Conservation (phyloP, 169 alveolate species). For the Plasmodium adleri region DNA sequence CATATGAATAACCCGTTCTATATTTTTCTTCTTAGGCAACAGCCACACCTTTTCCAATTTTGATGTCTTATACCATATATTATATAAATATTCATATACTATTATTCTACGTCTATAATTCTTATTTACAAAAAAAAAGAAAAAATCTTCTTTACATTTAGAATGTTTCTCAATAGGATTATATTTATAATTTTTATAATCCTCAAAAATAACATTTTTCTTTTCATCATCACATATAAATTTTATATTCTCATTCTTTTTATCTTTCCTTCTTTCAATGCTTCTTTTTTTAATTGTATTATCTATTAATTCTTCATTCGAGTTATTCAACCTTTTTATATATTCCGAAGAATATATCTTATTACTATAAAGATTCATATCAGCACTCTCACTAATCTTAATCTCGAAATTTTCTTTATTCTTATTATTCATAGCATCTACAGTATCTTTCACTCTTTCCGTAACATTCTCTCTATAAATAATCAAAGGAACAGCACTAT, state of each 20-base stretch:
- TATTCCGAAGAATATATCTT: background rate
- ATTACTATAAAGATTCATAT: background rate
- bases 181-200: background rate
- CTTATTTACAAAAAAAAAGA: slow-evolving; percentile 58
- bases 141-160: slow-evolving; percentile 39
- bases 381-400: background rate
- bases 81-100: slow-evolving; percentile 26
- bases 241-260: background rate
- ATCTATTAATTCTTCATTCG: background rate
- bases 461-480: slow-evolving; percentile 1
- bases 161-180: slow-evolving; percentile 13
- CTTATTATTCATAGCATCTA: background rate
- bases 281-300: background rate
- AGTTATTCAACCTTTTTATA: background rate
- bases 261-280: background rate
- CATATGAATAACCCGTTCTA: background rate
- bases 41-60: slow-evolving; percentile 51
- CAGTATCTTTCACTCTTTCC: slow-evolving; percentile 4
- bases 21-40: slow-evolving; percentile 10
- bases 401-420: background rate
- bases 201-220: no score
- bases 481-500: slow-evolving; percentile 52
- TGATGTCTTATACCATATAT: slow-evolving; percentile 49
- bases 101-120: slow-evolving; percentile 11
- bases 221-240: no score